phyloP scores from a whole-genome alignment of 164 flowering plant genomes.

The Kingdonia uniflora region DNA sequence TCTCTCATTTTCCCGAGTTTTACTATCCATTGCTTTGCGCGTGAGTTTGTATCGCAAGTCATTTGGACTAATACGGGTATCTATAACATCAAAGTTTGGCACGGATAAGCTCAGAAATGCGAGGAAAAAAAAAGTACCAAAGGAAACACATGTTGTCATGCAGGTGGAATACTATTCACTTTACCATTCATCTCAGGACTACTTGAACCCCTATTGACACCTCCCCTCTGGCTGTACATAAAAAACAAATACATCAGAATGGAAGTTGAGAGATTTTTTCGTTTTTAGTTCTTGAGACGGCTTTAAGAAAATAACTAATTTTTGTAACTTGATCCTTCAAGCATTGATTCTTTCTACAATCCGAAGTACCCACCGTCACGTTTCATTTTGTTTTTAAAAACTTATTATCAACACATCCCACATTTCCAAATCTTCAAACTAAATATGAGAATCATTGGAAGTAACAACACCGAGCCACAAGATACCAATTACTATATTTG shows the following conservation, averaged over 20 bases:
- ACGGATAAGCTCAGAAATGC: constrained; percentile 6
- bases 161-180: not conserved
- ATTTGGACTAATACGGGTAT: constrained; percentile 26
- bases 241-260: constrained; percentile 5
- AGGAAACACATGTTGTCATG: not conserved
- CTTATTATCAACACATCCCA: too few species aligned
- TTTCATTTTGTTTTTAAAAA: too few species aligned
- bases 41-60: constrained; percentile 68
- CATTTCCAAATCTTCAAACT: too few species aligned
- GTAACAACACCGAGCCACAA: too few species aligned
- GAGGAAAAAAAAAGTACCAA: not conserved
- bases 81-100: constrained; percentile 29
- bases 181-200: constrained; percentile 14
- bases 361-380: too few species aligned
- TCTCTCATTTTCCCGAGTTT: constrained; percentile 17
- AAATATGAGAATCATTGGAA: too few species aligned
- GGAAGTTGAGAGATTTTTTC: not conserved
- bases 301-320: too few species aligned
- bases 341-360: too few species aligned
- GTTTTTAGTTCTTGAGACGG: too few species aligned
- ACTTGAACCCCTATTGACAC: constrained; percentile 14
- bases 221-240: constrained; percentile 40
- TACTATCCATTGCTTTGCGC: constrained; percentile 32
- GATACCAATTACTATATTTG: too few species aligned
- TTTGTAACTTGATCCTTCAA: too few species aligned